phyloP scores from a whole-genome alignment of 1,139 yeast species.

The Hansenula lynferdii region DNA sequence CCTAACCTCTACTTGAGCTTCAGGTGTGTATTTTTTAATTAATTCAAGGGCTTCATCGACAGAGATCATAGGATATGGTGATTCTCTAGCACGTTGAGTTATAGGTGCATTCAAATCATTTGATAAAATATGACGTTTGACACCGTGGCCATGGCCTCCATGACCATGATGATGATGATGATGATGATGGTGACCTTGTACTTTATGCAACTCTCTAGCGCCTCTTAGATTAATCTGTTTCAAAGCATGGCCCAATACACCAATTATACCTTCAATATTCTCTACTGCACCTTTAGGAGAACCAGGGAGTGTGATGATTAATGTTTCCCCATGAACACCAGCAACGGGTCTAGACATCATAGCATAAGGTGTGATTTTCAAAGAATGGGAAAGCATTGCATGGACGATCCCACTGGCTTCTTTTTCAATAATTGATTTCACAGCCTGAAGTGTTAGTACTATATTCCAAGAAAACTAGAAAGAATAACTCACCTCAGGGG shows the following conservation, averaged over 20 bases:
- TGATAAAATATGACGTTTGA: constrained; percentile 23
- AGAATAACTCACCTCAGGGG: constrained; percentile 44
- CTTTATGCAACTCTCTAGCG: no score
- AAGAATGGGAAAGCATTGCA: constrained; percentile 36
- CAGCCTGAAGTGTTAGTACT: background rate
- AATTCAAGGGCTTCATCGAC: constrained; percentile 33
- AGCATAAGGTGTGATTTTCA: constrained; percentile 38
- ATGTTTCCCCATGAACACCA: constrained; percentile 30
- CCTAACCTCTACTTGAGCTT: constrained; percentile 18
- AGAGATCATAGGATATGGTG: constrained; percentile 42
- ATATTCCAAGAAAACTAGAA: background rate
- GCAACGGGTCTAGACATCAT: constrained; percentile 44
- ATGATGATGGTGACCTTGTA: background rate
- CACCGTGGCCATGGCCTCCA: constrained; percentile 6
- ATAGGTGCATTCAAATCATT: constrained; percentile 32
- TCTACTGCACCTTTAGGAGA: constrained; percentile 43
- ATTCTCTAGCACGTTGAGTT: constrained; percentile 35
- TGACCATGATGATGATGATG: constrained; percentile 17
- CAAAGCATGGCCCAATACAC: constrained; percentile 37
- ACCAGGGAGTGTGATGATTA: constrained; percentile 44
- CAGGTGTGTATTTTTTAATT: constrained; percentile 25
- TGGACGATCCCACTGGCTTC: constrained; percentile 44
- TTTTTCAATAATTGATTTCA: constrained; percentile 32
- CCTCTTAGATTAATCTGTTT: no score
- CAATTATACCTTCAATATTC: constrained; percentile 33